Base-by-base conservation (phyloP, 768 basidiomycete species). In the Imleria badia region DNA sequence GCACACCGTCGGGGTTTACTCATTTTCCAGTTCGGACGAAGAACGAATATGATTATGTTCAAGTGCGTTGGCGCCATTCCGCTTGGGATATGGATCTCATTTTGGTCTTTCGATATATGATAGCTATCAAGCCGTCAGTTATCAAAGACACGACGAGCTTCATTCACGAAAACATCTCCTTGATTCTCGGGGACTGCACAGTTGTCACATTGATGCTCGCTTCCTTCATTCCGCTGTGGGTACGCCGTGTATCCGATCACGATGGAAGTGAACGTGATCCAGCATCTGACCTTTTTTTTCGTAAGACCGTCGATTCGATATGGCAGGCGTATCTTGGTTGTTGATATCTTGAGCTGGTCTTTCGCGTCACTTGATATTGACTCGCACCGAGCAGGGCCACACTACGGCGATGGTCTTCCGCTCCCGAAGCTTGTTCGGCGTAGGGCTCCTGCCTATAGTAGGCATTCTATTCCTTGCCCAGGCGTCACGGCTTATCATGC, bases 181-280 rank as follows among this genome's bases (percentile, higher is more conserved):
- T 40, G 31, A 26, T 50, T 23, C 45, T 48, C 19, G n/a, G 52
- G 7, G 46, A 22, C 3, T 39, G 17, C 17, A 51, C 36, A 9
- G 38, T 30, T 2, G 30, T 49, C n/a, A 33, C 38, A n/a, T 52
- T 42, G 20, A 42, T 30, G 39, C 51, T 42, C 34, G 33, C 48
- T 51, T 52, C 53, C 33, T 51, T 51, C 31, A 34, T 46, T 45
- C 20, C 42, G 19, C 13, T n/a, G 3, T 55, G 34, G 41, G 30
- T 26, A 43, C 14, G 35, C 23, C 20, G 3, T 6, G 20, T 31
- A 26, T 39, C 23, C n/a, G 35, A 45, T 53, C 51, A 53, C 23
- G 35, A 12, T 39, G 42, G 43, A 17, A 52, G 26, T 13, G 20
- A 35, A 3, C 34, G 36, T 4, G 26, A n/a, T n/a, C 4, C 19